Percentiles rank a stretch among this genome's conserved stretches.
Conservation (phyloP, 2,329 filamentous ascomycete species). For the Microdochium trichocladiopsis region DNA sequence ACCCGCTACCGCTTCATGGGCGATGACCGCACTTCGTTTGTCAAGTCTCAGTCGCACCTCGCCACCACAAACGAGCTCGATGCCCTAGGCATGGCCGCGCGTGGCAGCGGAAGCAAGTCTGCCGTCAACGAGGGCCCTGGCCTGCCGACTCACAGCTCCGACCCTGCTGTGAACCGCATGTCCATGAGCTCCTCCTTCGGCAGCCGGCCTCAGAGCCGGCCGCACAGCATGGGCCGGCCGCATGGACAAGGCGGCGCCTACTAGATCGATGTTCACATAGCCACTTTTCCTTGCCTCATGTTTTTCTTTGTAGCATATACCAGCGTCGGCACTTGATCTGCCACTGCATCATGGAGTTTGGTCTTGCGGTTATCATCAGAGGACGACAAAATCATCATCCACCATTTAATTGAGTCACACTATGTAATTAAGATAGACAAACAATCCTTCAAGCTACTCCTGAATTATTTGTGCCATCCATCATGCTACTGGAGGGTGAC, state of each 20-base stretch:
- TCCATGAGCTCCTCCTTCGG: not conserved
- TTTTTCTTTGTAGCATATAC: not conserved
- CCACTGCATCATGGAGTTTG: not conserved
- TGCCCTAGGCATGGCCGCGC: constrained; percentile 79
- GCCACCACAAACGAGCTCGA: constrained; percentile 76
- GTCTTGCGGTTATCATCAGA: no score
- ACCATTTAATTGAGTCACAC: no score
- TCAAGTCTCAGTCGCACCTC: constrained; percentile 87
- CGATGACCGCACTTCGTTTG: constrained; percentile 92
- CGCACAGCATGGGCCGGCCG: not conserved
- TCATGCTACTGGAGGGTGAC: no score
- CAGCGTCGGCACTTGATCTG: not conserved
- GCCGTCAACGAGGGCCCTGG: not conserved
- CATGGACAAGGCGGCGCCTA: not conserved
- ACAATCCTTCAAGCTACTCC: no score
- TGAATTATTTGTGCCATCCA: no score
- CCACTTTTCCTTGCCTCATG: not conserved
- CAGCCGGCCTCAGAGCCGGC: not conserved
- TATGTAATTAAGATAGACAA: no score
- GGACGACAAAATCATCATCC: no score
- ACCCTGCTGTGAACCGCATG: not conserved
- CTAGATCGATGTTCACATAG: not conserved
- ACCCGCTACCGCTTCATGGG: constrained; percentile 94
- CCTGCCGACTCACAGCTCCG: not conserved
- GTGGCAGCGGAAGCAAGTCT: constrained; percentile 60